Conservation (phyloP, 345 rosid genomes). For the Arabidopsis arenosa region DNA sequence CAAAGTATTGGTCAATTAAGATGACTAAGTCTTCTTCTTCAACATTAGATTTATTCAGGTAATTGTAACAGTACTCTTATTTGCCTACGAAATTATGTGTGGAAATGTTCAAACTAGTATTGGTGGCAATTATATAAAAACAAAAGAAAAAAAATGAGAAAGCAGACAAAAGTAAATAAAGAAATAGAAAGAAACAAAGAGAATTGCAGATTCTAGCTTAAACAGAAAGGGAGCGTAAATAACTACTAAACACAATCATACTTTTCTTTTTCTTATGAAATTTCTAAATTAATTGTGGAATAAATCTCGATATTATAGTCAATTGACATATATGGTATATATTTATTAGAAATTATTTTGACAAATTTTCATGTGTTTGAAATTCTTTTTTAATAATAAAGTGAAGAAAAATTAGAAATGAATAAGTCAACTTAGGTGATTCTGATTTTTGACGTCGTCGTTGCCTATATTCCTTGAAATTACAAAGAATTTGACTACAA, state of each 20-base stretch:
- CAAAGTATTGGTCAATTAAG: conserved; percentile 33
- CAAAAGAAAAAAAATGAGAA: not conserved
- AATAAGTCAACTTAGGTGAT: conserved; percentile 30
- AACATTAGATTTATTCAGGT: conserved; percentile 29
- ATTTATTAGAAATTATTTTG: not conserved
- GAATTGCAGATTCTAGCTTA: not conserved
- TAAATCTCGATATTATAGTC: not conserved
- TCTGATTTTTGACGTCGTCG: conserved; percentile 10
- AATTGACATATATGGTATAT: not conserved
- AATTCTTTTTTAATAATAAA: not conserved
- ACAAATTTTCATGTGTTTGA: not conserved
- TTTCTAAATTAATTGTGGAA: not conserved
- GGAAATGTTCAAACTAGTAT: conserved; percentile 24
- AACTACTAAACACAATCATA: not conserved
- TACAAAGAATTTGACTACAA: conserved; percentile 10
- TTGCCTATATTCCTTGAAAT: not conserved
- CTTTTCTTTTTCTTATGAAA: not conserved
- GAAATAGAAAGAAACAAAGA: conserved; percentile 3
- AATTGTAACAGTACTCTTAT: conserved; percentile 14
- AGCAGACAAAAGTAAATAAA: not conserved
- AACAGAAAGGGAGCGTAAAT: not conserved
- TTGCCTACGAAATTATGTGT: conserved; percentile 28
- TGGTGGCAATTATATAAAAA: conserved; percentile 14
- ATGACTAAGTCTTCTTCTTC: conserved; percentile 26
- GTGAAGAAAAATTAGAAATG: not conserved